Percentiles rank a stretch among this genome's conserved stretches.
These are phyloP conservation scores for Panaeolus cyanescens DNA, from an alignment of 768 basidiomycete species.

Conservation along the genomic window DNA sequence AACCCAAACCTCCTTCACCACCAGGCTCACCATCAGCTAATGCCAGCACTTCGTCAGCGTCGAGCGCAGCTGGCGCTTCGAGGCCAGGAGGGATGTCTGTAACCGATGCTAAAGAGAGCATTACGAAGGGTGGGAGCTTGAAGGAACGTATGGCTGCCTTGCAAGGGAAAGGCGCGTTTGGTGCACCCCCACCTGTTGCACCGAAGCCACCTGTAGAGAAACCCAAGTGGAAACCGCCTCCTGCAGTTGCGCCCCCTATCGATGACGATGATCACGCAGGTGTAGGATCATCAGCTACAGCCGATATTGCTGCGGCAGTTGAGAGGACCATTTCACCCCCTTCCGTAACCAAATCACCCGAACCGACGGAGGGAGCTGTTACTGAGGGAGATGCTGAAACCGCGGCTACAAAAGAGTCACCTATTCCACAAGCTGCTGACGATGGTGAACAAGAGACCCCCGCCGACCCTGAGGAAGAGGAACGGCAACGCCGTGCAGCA, in stretches of 20 bases:
- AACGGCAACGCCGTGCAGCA: conserved; percentile 78
- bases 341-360: conserved; percentile 20
- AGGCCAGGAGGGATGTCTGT: conserved; percentile 66
- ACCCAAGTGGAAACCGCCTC: conserved; percentile 89
- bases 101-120: conserved; percentile 86
- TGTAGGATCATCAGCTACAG: conserved; percentile 11
- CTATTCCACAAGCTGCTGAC: conserved; percentile 4
- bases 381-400: conserved; percentile 14
- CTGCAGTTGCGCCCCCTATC: conserved; percentile 46
- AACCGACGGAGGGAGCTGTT: conserved; percentile 1
- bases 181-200: conserved; percentile 51
- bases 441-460: conserved; percentile 27
- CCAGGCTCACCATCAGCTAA: conserved; percentile 40
- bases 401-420: conserved; percentile 10
- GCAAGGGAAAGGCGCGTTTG: conserved; percentile 82
- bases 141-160: conserved; percentile 96
- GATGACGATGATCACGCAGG: conserved; percentile 41
- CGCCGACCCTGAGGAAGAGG: conserved; percentile 65
- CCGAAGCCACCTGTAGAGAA: conserved; percentile 66
- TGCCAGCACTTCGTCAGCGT: conserved; percentile 10
- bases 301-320: conserved; percentile 21
- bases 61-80: conserved; percentile 19
- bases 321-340: conserved; percentile 37
- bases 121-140: conserved; percentile 76
- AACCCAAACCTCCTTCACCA: conserved; percentile 61